Evolutionary conservation across 306 rosid genomes (phyloP), one percentile per base, ranked within the genome.

Genomic region (Fagus sylvatica): DNA sequence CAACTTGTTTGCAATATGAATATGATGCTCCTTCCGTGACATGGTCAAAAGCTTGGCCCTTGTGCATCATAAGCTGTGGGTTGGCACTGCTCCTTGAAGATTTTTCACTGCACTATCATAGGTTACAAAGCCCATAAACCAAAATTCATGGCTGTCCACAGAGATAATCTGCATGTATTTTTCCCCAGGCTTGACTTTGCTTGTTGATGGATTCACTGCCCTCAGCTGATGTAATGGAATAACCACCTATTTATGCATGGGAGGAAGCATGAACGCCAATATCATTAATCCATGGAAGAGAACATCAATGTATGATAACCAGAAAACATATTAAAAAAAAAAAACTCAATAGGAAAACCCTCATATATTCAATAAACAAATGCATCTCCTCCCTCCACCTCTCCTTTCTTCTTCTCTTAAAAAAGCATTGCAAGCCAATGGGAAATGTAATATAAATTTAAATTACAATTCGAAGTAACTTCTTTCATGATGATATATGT

Each of bases 41-140:
- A 75, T 37, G 74, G 53, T 54, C 40, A 75, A 81, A 36, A 62
- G 59, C 43, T 51, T 7, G 73, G 62, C 65, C 71, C 6, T 11
- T 1, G 57, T 51, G 66, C 70, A 59, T 84, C 85, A 92, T 53
- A n/a, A 43, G 42, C 76, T 74, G 43, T 56, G 85, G 76, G 93
- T 79, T 77, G 82, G 88, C 88, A 88, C 42, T 5, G 83, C 87
- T 81, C 85, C 94, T 86, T 85, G 89, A 60, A 96, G 91, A 81
- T 84, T 71, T 84, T 91, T 88, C 74, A 90, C 98, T 10, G 99
- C 98, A 66, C 89, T 83, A 78, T 91, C 97, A 59, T 96, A 96
- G 80, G 91, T 41, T 56, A 96, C 90, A 81, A 96, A 93, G 54
- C 99, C 97, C 99, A 96, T 86, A 78, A 96, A 91, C 99, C 99